Evolutionary conservation across 1,284 basidiomycete genomes (phyloP).

Genomic region (Termitomyces sp.): DNA sequence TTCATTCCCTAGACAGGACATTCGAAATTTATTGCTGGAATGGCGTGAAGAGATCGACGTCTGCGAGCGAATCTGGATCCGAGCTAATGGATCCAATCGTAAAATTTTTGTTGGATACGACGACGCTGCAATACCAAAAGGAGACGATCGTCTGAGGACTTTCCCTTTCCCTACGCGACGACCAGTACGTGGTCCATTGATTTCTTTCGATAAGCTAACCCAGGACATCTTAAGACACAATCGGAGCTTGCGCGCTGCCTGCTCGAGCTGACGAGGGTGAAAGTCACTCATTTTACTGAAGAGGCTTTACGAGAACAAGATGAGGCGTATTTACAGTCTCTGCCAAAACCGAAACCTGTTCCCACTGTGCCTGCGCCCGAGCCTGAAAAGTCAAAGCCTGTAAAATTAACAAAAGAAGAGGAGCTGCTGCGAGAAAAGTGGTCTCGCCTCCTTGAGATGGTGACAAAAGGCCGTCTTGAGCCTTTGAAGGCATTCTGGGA

Average conservation of each 20-base stretch:
- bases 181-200: slow-evolving; percentile 53
- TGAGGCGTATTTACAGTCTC: slow-evolving; percentile 79
- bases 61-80: slow-evolving; percentile 86
- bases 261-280: slow-evolving; percentile 81
- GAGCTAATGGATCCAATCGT: slow-evolving; percentile 81
- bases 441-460: slow-evolving; percentile 83
- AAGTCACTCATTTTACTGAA: slow-evolving; percentile 83
- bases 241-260: slow-evolving; percentile 88
- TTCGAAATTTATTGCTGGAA: slow-evolving; percentile 72
- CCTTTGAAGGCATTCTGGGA: slow-evolving; percentile 79
- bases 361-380: slow-evolving; percentile 27
- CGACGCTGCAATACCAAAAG: slow-evolving; percentile 42
- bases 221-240: slow-evolving; percentile 59
- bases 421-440: slow-evolving; percentile 74
- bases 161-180: slow-evolving; percentile 93
- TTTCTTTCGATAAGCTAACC: neutral
- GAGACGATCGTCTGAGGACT: slow-evolving; percentile 75
- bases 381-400: slow-evolving; percentile 43
- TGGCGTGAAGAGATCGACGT: slow-evolving; percentile 82
- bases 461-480: slow-evolving; percentile 79
- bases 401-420: slow-evolving; percentile 74
- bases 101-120: slow-evolving; percentile 89
- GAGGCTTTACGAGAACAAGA: slow-evolving; percentile 82
- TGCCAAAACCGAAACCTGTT: slow-evolving; percentile 68
- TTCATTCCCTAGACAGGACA: slow-evolving; percentile 53